phyloP scores from a whole-genome alignment of 768 basidiomycete species.

The Rhodotorula sphaerocarpa region DNA sequence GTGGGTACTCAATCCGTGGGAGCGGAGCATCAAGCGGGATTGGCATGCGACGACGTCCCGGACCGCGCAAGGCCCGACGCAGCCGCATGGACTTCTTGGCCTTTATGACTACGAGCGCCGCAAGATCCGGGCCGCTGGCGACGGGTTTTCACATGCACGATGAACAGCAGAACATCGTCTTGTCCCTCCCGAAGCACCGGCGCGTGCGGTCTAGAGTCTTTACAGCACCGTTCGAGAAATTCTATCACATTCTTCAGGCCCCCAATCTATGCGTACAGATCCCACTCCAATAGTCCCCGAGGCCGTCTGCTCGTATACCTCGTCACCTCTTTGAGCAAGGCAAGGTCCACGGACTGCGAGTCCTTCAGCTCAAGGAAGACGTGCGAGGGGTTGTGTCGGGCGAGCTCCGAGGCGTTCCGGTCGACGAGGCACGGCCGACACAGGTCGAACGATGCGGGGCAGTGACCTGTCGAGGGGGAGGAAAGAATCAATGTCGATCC shows the following conservation, averaged over 20 bases:
- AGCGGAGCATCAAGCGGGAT: no score
- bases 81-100: no score
- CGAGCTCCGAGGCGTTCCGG: neutral
- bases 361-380: slow-evolving; percentile 6
- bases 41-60: no score
- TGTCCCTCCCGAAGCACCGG: no score
- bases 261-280: slow-evolving; percentile 16
- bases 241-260: no score
- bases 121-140: no score
- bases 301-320: slow-evolving; percentile 19
- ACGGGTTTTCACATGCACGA: no score
- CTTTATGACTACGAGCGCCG: no score
- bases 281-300: slow-evolving; percentile 13
- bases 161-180: no score
- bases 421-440: neutral
- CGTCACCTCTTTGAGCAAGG: neutral
- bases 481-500: neutral
- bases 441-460: slow-evolving; percentile 6
- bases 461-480: neutral
- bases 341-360: neutral
- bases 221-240: no score
- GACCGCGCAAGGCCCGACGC: no score
- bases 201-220: no score
- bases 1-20: neutral
- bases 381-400: neutral